Evolutionary conservation across 352 stramenopile species (phyloP), one percentile per base, ranked within the genome.

Genomic region (Hyaloperonospora brassicae): DNA sequence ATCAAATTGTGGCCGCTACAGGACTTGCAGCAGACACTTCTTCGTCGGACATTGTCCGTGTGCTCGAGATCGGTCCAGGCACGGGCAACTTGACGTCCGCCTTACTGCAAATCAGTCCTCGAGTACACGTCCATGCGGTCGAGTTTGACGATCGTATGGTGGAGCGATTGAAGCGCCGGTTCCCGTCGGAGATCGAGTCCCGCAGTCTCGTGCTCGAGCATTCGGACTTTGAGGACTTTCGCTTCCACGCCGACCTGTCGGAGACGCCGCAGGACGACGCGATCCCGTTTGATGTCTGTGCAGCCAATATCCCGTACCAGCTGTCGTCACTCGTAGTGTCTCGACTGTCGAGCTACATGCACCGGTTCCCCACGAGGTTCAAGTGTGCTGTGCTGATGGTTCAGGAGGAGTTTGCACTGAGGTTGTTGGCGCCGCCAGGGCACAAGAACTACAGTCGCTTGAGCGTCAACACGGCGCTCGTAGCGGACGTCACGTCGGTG

Each of bases 241-340:
- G 58, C 14, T 70, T 68, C 40, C 54, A 41, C 45, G 0, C 24
- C 11, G 17, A 17, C 17, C 50, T 65, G 9, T 34, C 2, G 5
- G 25, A 35, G n/a, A 30, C 6, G 13, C 13, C 45, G 17, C 35
- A 59, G n/a, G 43, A 57, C 4, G 50, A 41, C 17, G 51, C 49
- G 13, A 76, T 90, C 17, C 53, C 49, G 13, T 78, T 90, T 30
- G 77, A 93, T 53, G 78, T 78, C 31, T 89, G 79, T 21, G 82
- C 93, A 5, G 84, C 84, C 45, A 95, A 95, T 54, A 89, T 95
- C 36, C 84, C 84, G 57, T 95, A 95, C 62, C 78, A 95, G 38
- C 71, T 95, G 38, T 92, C 82, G 52, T 95, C 84, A 1, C 63
- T 89, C 21, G 76, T 95, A 47, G 68, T 95, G 40, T 86, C 73